Conservation (phyloP, 2,329 filamentous ascomycete genomes). For the Xylariaceae sp. region DNA sequence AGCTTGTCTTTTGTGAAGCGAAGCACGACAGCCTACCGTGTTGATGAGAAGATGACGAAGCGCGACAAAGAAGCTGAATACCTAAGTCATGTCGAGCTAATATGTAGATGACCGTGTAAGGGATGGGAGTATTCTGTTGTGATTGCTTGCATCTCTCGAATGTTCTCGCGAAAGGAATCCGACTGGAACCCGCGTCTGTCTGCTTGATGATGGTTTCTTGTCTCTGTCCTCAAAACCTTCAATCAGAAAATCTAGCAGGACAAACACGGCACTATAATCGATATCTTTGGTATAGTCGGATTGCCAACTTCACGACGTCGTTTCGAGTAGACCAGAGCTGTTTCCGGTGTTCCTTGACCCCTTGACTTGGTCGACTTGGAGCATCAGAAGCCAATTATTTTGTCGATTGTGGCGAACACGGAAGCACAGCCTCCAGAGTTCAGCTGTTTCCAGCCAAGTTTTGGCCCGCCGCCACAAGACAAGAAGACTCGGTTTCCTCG, state of each 20-base stretch:
- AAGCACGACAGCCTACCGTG: background rate
- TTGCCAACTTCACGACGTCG: no score
- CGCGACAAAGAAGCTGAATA: conserved; percentile 12
- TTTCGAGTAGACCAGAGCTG: background rate
- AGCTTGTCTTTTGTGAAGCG: background rate
- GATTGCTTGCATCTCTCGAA: no score
- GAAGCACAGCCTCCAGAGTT: background rate
- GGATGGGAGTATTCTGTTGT: no score
- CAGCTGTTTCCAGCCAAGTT: background rate
- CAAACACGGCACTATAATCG: no score
- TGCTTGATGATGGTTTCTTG: no score
- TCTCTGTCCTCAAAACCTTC: no score
- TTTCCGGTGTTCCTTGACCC: background rate
- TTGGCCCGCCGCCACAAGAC: background rate
- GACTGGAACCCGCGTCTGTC: no score
- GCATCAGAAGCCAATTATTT: background rate
- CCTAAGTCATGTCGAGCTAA: background rate
- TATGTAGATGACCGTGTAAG: background rate
- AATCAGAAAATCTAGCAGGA: no score
- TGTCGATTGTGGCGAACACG: background rate
- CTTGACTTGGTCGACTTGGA: background rate
- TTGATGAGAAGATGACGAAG: conserved; percentile 21
- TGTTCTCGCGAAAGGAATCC: no score
- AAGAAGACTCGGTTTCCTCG: background rate
- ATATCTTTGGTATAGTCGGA: no score